Evolutionary conservation across 2,329 filamentous ascomycete species (phyloP).

Genomic region (Neonectria punicea): DNA sequence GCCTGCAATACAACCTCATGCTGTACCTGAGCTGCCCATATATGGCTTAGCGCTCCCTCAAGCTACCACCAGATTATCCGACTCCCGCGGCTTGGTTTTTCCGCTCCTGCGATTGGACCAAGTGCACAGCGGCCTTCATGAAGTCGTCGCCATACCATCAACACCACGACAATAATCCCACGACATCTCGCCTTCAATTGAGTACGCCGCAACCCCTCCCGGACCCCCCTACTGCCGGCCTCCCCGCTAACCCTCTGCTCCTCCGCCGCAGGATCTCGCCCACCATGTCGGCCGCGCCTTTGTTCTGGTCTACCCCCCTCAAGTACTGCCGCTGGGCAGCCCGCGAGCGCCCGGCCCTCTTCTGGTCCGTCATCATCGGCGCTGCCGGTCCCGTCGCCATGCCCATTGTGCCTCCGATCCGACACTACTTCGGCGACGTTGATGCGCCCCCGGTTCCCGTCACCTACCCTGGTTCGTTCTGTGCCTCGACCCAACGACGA

Average conservation of each 20-base stretch:
- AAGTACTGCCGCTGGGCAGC: slow-evolving; percentile 90
- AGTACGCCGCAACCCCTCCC: slow-evolving; percentile 39
- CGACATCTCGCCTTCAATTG: slow-evolving; percentile 48
- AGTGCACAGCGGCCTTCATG: slow-evolving; percentile 5
- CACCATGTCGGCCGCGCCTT: slow-evolving; percentile 70
- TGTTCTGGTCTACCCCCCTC: slow-evolving; percentile 88
- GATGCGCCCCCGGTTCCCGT: slow-evolving; percentile 79
- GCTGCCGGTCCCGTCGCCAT: slow-evolving; percentile 76
- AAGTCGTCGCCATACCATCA: slow-evolving; percentile 33
- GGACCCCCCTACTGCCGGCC: not conserved
- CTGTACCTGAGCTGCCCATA: not conserved
- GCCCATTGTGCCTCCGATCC: slow-evolving; percentile 77
- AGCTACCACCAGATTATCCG: slow-evolving; percentile 37
- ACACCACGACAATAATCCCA: slow-evolving; percentile 37
- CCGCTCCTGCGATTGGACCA: slow-evolving; percentile 43
- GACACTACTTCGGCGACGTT: slow-evolving; percentile 78
- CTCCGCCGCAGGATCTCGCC: slow-evolving; percentile 13
- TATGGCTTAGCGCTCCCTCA: slow-evolving; percentile 20
- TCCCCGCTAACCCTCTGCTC: slow-evolving; percentile 1
- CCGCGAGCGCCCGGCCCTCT: slow-evolving; percentile 89
- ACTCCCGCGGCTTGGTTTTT: slow-evolving; percentile 45
- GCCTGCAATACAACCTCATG: not conserved
- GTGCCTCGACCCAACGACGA: not conserved
- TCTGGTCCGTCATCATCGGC: slow-evolving; percentile 85
- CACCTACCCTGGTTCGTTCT: slow-evolving; percentile 88